These are phyloP conservation scores for Taiwanofungus camphoratus DNA, from an alignment of 1,284 basidiomycete genomes.

Conservation along the genomic window DNA sequence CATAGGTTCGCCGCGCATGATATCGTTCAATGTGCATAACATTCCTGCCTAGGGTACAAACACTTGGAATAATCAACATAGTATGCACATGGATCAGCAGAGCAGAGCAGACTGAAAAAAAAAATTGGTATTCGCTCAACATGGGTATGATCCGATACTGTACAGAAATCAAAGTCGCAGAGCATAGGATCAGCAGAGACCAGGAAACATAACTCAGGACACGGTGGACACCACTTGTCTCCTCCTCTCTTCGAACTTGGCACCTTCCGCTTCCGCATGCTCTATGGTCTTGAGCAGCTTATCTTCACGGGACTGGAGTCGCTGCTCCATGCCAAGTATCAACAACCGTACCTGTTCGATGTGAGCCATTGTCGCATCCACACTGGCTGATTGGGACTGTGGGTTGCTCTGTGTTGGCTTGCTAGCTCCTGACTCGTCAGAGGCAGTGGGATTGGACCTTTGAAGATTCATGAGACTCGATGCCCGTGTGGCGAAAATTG, in stretches of 20 bases:
- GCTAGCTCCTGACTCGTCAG: not conserved
- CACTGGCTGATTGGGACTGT: slow-evolving; percentile 8
- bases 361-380: slow-evolving; percentile 43
- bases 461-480: slow-evolving; percentile 12
- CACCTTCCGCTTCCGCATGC: slow-evolving; percentile 53
- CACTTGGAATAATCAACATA: too few species aligned
- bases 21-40: too few species aligned
- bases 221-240: slow-evolving; percentile 26
- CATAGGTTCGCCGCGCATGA: too few species aligned
- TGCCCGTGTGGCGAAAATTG: slow-evolving; percentile 25
- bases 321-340: slow-evolving; percentile 72
- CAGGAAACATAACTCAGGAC: not conserved
- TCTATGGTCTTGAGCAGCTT: slow-evolving; percentile 55
- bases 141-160: not conserved
- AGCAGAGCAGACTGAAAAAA: too few species aligned
- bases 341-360: slow-evolving; percentile 66
- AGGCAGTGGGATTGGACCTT: not conserved
- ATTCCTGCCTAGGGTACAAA: too few species aligned
- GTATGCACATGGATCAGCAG: too few species aligned
- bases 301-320: slow-evolving; percentile 58
- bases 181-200: not conserved
- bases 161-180: not conserved
- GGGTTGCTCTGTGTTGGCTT: slow-evolving; percentile 1
- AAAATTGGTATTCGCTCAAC: not conserved
- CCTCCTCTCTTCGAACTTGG: slow-evolving; percentile 43